Evolutionary conservation across 75 land plant genomes (phyloP).

Genomic region (Picea sitchensis): DNA sequence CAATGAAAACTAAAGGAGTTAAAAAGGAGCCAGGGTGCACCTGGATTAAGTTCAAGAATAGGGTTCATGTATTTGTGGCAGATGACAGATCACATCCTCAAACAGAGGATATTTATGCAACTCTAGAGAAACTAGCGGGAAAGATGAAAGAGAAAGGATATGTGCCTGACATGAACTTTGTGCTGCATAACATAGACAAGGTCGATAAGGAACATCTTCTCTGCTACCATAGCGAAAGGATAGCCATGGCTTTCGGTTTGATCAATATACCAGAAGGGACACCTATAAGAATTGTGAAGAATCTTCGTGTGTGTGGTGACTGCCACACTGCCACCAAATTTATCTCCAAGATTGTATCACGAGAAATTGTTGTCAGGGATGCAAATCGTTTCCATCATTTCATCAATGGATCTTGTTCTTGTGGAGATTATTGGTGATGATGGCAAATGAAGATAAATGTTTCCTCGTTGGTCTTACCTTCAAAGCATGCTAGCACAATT

Average conservation of each 20-base stretch:
- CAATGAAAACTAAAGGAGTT: background rate
- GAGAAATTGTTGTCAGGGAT: background rate
- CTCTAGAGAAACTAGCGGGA: too few species aligned
- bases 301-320: slow-evolving; percentile 4
- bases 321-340: background rate
- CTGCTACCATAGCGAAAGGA: background rate
- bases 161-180: background rate
- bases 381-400: slow-evolving; percentile 1
- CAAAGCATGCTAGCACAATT: too few species aligned
- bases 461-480: too few species aligned
- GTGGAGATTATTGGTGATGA: slow-evolving; percentile 3
- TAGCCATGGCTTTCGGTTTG: background rate
- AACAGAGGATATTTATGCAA: too few species aligned
- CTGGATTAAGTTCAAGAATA: background rate
- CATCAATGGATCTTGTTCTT: background rate
- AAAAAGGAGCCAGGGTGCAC: background rate
- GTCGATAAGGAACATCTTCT: background rate
- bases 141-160: background rate
- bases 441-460: too few species aligned
- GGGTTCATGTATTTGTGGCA: too few species aligned
- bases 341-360: background rate
- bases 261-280: background rate
- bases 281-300: background rate
- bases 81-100: too few species aligned
- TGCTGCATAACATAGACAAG: background rate